Evolutionary conservation across 495 filamentous ascomycete species (phyloP).

Genomic region (Rusavskia elegans): DNA sequence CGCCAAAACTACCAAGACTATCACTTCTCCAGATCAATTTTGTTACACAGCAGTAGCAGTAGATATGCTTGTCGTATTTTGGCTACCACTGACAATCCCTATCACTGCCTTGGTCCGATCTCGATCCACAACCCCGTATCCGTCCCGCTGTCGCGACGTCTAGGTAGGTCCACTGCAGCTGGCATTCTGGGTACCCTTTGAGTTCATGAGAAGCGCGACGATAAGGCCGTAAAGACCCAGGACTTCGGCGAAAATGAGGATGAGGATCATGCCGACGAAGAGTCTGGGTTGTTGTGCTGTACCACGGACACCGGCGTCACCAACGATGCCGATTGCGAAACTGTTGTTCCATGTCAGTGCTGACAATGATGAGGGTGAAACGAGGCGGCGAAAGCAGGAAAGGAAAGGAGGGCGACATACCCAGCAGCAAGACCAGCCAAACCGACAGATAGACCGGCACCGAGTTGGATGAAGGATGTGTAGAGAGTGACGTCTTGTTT

Average conservation of each 20-base stretch:
- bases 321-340: conserved; percentile 98
- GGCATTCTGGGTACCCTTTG: conserved; percentile 43
- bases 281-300: conserved; percentile 94
- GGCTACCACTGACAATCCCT: neutral
- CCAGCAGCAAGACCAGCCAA: conserved; percentile 92
- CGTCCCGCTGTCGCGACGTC: neutral
- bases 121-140: neutral
- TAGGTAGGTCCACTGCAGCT: conserved; percentile 16
- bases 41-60: neutral
- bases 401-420: conserved; percentile 27
- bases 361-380: neutral
- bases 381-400: neutral
- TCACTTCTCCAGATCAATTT: neutral
- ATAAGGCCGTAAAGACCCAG: conserved; percentile 98
- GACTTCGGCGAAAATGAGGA: conserved; percentile 99
- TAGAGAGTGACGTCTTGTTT: conserved; percentile 71
- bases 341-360: conserved; percentile 14
- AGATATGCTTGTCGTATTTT: neutral
- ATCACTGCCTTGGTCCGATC: neutral
- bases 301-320: conserved; percentile 96
- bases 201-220: conserved; percentile 98
- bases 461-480: conserved; percentile 93
- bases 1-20: too few species aligned
- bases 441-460: conserved; percentile 91
- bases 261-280: conserved; percentile 99